Evolutionary conservation across 352 stramenopile genomes (phyloP).

Genomic region (Globisporangium splendens): DNA sequence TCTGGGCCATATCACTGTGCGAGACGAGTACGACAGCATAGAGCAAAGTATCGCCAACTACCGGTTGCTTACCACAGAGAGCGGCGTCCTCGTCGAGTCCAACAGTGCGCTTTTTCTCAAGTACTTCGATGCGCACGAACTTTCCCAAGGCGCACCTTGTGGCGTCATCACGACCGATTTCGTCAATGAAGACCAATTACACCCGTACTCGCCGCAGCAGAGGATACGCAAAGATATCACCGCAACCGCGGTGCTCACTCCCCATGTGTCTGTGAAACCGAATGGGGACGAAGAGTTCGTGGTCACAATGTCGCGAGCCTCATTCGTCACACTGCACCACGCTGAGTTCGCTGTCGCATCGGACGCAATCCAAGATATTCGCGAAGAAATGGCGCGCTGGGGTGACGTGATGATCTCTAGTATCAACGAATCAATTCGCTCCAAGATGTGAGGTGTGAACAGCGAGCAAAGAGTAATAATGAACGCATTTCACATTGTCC

Average conservation of each 20-base stretch:
- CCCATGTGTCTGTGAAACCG: conserved; percentile 18
- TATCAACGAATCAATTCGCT: conserved; percentile 19
- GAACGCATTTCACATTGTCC: too few species aligned
- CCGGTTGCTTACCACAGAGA: conserved; percentile 30
- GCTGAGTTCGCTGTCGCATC: conserved; percentile 18
- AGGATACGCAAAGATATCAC: conserved; percentile 31
- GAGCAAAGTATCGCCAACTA: conserved; percentile 33
- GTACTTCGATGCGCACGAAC: conserved; percentile 6
- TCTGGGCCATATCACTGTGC: conserved; percentile 29
- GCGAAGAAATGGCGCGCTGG: conserved; percentile 23
- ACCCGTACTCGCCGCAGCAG: conserved; percentile 26
- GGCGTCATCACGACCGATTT: conserved; percentile 31
- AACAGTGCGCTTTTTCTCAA: conserved; percentile 43
- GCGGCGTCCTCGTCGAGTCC: conserved; percentile 29
- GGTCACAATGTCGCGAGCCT: conserved; percentile 25
- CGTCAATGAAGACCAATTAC: conserved; percentile 32
- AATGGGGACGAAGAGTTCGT: conserved; percentile 16
- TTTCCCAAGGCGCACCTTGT: conserved; percentile 8
- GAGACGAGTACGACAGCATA: conserved; percentile 22
- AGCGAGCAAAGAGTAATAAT: too few species aligned
- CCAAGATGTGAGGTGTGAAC: background rate
- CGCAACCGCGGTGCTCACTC: conserved; percentile 28
- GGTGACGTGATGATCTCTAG: conserved; percentile 18
- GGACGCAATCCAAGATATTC: conserved; percentile 17
- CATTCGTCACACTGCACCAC: conserved; percentile 21